Evolutionary conservation across 805 yeast genomes (phyloP).

Genomic region (Lipomyces chichibuensis): DNA sequence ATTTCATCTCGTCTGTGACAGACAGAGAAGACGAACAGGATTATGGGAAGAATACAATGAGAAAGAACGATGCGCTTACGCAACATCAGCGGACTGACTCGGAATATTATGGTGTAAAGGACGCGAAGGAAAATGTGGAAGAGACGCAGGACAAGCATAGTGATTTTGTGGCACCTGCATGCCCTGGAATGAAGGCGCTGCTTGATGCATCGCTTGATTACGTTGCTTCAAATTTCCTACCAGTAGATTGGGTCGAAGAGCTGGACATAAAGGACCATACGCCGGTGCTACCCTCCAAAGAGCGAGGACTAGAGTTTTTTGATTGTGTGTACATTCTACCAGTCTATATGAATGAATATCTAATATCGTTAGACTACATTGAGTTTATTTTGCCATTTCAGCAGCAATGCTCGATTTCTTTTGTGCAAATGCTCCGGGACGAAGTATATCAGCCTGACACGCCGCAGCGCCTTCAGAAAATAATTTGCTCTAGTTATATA

Average conservation of each 20-base stretch:
- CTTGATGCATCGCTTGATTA: slow-evolving; percentile 23
- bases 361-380: slow-evolving; percentile 9
- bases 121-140: neutral
- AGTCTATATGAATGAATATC: neutral
- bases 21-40: neutral
- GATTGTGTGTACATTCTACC: slow-evolving; percentile 10
- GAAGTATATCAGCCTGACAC: slow-evolving; percentile 14
- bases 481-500: slow-evolving; percentile 20
- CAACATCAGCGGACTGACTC: neutral
- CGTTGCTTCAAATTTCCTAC: slow-evolving; percentile 18
- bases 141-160: neutral
- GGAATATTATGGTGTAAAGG: neutral
- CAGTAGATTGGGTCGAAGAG: slow-evolving; percentile 19
- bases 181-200: slow-evolving; percentile 13
- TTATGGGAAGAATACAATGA: neutral
- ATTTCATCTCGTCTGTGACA: neutral
- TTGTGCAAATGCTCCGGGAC: slow-evolving; percentile 7
- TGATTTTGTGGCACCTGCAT: neutral
- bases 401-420: slow-evolving; percentile 13
- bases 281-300: slow-evolving; percentile 2
- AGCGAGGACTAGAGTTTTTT: slow-evolving; percentile 4
- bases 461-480: slow-evolving; percentile 11
- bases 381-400: slow-evolving; percentile 13
- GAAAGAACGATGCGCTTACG: neutral
- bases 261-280: slow-evolving; percentile 5